Percentiles rank a stretch among this genome's conserved stretches.
Evolutionary conservation across 257 asterid species (phyloP).

Genomic region (Lantana camara): DNA sequence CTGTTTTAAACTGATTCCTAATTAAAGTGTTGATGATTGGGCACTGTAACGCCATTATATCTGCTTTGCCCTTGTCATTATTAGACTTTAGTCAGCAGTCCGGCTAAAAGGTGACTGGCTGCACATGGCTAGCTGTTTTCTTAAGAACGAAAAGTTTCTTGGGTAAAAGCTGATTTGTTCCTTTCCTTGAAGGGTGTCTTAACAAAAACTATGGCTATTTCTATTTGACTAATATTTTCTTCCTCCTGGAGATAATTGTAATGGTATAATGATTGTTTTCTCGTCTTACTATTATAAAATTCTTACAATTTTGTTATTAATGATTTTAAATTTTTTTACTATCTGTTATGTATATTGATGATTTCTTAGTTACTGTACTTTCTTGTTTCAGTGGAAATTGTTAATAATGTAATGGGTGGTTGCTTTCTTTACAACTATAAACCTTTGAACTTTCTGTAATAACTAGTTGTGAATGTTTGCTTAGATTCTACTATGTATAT

Average conservation of each 20-base stretch:
- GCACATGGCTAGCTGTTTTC: conserved; percentile 31
- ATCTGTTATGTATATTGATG: background rate
- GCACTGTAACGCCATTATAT: conserved; percentile 17
- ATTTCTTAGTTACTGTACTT: conserved; percentile 22
- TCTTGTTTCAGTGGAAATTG: conserved; percentile 19
- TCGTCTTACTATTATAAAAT: conserved; percentile 9
- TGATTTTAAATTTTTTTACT: too few relatives aligned
- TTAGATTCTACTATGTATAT: conserved; percentile 22
- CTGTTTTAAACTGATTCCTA: conserved; percentile 30
- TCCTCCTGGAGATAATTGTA: conserved; percentile 14
- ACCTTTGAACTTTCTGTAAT: conserved; percentile 7
- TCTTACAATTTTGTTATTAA: background rate
- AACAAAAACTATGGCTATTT: conserved; percentile 27
- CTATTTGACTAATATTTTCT: conserved; percentile 26
- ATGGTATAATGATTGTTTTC: conserved; percentile 21
- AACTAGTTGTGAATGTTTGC: conserved; percentile 23
- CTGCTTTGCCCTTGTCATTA: conserved; percentile 31
- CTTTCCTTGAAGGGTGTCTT: conserved; percentile 41
- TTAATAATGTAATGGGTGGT: conserved; percentile 18
- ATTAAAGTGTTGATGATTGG: conserved; percentile 41
- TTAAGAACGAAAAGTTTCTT: conserved; percentile 37
- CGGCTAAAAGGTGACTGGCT: conserved; percentile 37
- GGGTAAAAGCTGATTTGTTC: conserved; percentile 24
- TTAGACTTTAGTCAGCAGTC: conserved; percentile 22
- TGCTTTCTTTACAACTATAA: conserved; percentile 12